Base-by-base conservation (phyloP, 2,329 filamentous ascomycete species). In the Microcyclosporella mali region DNA sequence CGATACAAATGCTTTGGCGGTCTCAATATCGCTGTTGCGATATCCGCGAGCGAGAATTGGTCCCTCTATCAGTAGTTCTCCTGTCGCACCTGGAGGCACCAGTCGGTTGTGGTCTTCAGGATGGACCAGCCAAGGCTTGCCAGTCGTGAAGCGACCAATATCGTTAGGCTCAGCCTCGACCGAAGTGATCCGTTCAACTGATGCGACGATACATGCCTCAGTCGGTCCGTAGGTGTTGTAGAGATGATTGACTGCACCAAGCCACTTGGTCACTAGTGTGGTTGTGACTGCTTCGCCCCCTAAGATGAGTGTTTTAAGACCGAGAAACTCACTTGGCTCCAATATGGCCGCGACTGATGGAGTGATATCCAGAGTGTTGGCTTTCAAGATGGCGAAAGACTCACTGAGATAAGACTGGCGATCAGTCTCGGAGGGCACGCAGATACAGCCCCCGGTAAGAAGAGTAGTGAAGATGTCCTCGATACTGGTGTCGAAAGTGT, bases 61-160 rank as follows among this genome's bases (percentile, higher is more conserved):
- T 3, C 70, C 69, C 49, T 71, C 68, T 1, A 74, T 45, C 0
- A 72, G 52, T 39, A 74, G 49, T 47, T 74, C 72, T n/a, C 71
- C 71, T 12, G 70, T 58, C 14, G 64, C 63, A 4, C 72, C 72
- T 3, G 72, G 54, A 0, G 70, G 66, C 2, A 67, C 33, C 1
- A 64, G 44, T 11, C 15, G 36, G 14, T 60, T 43, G 33, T 55
- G 49, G 27, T 62, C 52, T 10, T 55, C 47, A 1, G 57, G 52
- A 34, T 62, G 51, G 3, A 57, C 56, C 12, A 66, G 55, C 61
- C 62, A 65, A 40, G 41, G 50, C 29, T 14, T 16, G 28, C 3
- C 33, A 29, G 8, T n/a, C 27, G n/a, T n/a, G 8, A n/a, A 29
- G 27, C n/a, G n/a, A n/a, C 27, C 17, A 27, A 37, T 37, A 12